These are phyloP conservation scores for Naganishia antarctica DNA, from an alignment of 768 basidiomycete species.

Conservation along the genomic window DNA sequence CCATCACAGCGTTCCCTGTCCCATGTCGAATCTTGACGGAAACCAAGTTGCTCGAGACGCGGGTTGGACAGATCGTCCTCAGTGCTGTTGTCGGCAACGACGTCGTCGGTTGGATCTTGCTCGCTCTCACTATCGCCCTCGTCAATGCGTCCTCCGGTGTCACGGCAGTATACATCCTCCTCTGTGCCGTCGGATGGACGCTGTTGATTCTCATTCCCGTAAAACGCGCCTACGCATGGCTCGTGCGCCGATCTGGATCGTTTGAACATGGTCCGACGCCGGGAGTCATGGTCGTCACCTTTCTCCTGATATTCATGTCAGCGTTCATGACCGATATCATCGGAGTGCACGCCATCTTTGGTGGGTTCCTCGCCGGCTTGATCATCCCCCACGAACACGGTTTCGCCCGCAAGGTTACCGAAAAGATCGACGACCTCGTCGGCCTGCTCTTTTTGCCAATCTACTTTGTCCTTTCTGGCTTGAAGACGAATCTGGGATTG, in stretches of 20 bases:
- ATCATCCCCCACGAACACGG: constrained; percentile 79
- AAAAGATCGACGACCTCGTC: constrained; percentile 84
- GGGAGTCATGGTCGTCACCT: constrained; percentile 70
- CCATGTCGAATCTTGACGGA: constrained; percentile 66
- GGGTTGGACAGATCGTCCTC: constrained; percentile 75
- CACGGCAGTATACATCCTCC: constrained; percentile 72
- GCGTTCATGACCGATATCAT: constrained; percentile 64
- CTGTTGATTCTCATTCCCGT: constrained; percentile 65
- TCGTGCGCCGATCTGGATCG: constrained; percentile 64
- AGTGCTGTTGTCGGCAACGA: constrained; percentile 78
- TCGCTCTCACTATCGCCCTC: constrained; percentile 76
- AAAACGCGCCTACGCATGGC: constrained; percentile 62
- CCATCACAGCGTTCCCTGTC: constrained; percentile 61
- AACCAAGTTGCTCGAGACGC: constrained; percentile 72
- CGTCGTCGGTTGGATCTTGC: constrained; percentile 75
- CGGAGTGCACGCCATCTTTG: constrained; percentile 56
- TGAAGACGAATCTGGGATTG: constrained; percentile 72
- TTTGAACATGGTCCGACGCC: constrained; percentile 69
- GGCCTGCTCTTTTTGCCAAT: constrained; percentile 69
- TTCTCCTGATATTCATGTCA: constrained; percentile 67
- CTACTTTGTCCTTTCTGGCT: constrained; percentile 86
- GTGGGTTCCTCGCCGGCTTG: constrained; percentile 75
- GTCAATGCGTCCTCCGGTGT: constrained; percentile 71
- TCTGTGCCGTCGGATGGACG: constrained; percentile 63
- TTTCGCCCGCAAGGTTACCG: constrained; percentile 70